These are phyloP conservation scores for Pythium graminicola DNA, from an alignment of 352 stramenopile genomes.

Conservation along the genomic window DNA sequence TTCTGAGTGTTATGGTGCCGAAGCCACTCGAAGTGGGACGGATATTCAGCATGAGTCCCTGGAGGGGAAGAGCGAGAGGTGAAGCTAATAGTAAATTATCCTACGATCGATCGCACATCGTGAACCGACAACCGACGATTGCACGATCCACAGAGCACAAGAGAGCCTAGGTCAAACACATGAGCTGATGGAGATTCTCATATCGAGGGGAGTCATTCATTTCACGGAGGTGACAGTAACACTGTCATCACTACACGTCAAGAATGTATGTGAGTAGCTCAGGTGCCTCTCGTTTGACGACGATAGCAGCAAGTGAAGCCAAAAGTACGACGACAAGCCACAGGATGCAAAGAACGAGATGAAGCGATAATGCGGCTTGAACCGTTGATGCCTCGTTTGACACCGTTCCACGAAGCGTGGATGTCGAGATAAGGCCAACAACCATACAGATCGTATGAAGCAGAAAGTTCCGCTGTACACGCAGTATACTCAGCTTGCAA, in stretches of 20 bases:
- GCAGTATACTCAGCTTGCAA: slow-evolving; percentile 47
- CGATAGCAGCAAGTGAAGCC: slow-evolving; percentile 30
- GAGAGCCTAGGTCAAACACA: too few relatives aligned
- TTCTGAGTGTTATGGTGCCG: too few relatives aligned
- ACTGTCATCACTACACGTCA: slow-evolving; percentile 22
- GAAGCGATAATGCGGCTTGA: slow-evolving; percentile 29
- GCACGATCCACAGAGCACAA: too few relatives aligned
- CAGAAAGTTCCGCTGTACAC: slow-evolving; percentile 37
- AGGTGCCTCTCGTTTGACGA: slow-evolving; percentile 36
- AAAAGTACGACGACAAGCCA: slow-evolving; percentile 38
- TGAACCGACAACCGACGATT: too few relatives aligned
- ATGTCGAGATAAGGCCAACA: slow-evolving; percentile 35
- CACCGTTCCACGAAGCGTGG: slow-evolving; percentile 16
- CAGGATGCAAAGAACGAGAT: slow-evolving; percentile 38
- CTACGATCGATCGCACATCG: too few relatives aligned
- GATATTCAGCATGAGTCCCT: too few relatives aligned
- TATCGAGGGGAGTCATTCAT: too few relatives aligned
- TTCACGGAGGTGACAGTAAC: too few relatives aligned
- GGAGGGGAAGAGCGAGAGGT: too few relatives aligned
- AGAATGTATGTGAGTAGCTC: slow-evolving; percentile 41
- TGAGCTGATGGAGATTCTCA: too few relatives aligned
- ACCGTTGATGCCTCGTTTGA: slow-evolving; percentile 13
- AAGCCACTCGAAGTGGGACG: too few relatives aligned
- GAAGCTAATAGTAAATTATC: too few relatives aligned
- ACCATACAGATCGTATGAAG: slow-evolving; percentile 34